Evolutionary conservation across 192 early-diverging fungal genomes (phyloP).

Genomic region (Phycomyces nitens): DNA sequence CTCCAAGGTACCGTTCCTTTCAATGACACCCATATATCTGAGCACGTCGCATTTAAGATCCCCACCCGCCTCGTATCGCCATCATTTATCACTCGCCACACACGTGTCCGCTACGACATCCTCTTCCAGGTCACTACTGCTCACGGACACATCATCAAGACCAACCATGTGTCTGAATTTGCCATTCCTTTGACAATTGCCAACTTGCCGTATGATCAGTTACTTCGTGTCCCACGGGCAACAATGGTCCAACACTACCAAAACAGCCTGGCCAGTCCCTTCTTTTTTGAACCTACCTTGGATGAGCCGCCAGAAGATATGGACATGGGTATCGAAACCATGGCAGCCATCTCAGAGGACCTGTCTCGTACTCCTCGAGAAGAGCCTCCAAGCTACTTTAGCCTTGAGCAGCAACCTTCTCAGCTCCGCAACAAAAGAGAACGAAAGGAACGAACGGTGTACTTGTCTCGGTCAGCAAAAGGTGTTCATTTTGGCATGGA

Average conservation of each 20-base stretch:
- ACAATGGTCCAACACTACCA: constrained; percentile 26
- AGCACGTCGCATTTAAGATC: constrained; percentile 26
- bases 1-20: constrained; percentile 11
- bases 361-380: constrained; percentile 8
- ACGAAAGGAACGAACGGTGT: constrained; percentile 30
- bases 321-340: constrained; percentile 10
- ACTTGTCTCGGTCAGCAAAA: constrained; percentile 16
- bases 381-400: constrained; percentile 37
- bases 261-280: constrained; percentile 22
- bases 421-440: constrained; percentile 30
- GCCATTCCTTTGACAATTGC: constrained; percentile 38
- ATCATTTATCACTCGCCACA: constrained; percentile 37
- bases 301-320: constrained; percentile 31
- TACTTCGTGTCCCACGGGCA: constrained; percentile 25
- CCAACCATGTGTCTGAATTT: constrained; percentile 30
- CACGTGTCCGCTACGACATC: constrained; percentile 41
- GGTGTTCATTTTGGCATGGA: constrained; percentile 16
- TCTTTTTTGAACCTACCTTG: constrained; percentile 34
- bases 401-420: constrained; percentile 21
- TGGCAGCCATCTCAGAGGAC: constrained; percentile 17
- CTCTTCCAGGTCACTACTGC: constrained; percentile 28
- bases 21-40: constrained; percentile 3
- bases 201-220: constrained; percentile 36
- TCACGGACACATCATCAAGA: constrained; percentile 35
- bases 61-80: constrained; percentile 42